Base-by-base conservation (phyloP, 495 filamentous ascomycete species). In the Daldinia bambusicola region DNA sequence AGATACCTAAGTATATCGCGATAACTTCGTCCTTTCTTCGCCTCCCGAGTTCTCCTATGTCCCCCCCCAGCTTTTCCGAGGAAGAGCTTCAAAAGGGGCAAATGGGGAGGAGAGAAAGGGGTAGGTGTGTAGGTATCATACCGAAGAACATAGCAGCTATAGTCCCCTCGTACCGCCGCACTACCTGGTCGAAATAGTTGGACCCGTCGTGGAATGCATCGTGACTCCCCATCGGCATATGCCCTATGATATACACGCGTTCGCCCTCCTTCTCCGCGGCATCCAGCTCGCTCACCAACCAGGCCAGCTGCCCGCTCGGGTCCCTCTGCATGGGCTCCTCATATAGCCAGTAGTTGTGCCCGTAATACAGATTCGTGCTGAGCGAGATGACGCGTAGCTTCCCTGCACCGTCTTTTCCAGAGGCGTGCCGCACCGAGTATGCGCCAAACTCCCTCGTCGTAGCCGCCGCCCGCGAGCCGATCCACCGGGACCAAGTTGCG, bases 281-380 rank as follows among this genome's bases (percentile, higher is more conserved):
- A 59, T 84, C 77, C 0, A 89, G 79, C 59, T 87, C 83, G 20
- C 61, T 62, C 40, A 87, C 81, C 30, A 89, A 74, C 85, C 84
- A 88, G 20, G 75, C 64, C 13, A 88, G 68, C 63, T 85, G 84
- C 7, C 76, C 76, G 66, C 76, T 77, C 8, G 85, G 85, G 66
- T 88, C 85, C 12, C 40, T 73, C 53, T 85, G 78, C 81, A 86
- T 84, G 1, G 82, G 78, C 12, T 81, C 76, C 55, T 81, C 70
- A 66, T 86, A 88, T 16, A 82, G 65, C 79, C 82, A 84, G 77
- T 84, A 87, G 76, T 88, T 88, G 45, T 82, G 77, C 52, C 79
- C 81, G 70, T 88, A 88, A 79, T 85, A 89, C 71, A 87, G 79
- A 65, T 86, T 83, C 37, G 83, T 88, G 75, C 85, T 89, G 65